Evolutionary conservation across 257 asterid genomes (phyloP), one percentile per base, ranked within the genome.

Genomic region (Petunia secreta): DNA sequence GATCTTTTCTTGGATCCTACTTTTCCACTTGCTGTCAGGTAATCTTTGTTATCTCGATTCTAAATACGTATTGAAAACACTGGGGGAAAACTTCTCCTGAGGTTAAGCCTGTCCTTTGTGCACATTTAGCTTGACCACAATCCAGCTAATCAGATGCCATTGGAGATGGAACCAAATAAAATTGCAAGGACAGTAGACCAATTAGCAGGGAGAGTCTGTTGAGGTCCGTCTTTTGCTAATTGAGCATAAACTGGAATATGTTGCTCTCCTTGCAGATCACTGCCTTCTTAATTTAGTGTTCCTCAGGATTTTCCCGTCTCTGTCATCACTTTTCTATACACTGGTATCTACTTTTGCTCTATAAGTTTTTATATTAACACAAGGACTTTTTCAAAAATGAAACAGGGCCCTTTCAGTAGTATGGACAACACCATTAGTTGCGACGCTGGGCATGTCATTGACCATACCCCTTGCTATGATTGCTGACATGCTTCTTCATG

Each of bases 371-470:
- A 46, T 44, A 71, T 68, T 75, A 39, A 38, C 40, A 55, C 1
- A 4, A 13, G 46, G 34, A 63, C 60, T 37, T 41, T 8, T 68
- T 16, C 7, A 14, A 16, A 57, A 74, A 66, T 83, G 78, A 63
- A 46, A 82, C 86, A 93, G 95, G 96, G 96, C 96, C 36, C 87
- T 93, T 52, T 92, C 97, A 59, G 96, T 93, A 1, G 89, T 92
- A 37, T 92, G 97, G 95, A 93, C 98, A 41, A 91, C 93, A 25
- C 97, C 98, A 6, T 63, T 93, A 80, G 98, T 93, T 4, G 92
- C 96, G 11, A 93, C 98, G n/a, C 80, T 93, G 41, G 96, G 97
- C 67, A 90, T 91, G 93, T 91, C 97, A 15, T 82, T 92, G 87
- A 91, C 97, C 5, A 91, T 93, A 75, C 97, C 98, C 4, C 63